A percentile compares a stretch with the other conserved stretches of the same genome.
Evolutionary conservation across 805 yeast genomes (phyloP).

Genomic region (Yamadazyma ubonensis): DNA sequence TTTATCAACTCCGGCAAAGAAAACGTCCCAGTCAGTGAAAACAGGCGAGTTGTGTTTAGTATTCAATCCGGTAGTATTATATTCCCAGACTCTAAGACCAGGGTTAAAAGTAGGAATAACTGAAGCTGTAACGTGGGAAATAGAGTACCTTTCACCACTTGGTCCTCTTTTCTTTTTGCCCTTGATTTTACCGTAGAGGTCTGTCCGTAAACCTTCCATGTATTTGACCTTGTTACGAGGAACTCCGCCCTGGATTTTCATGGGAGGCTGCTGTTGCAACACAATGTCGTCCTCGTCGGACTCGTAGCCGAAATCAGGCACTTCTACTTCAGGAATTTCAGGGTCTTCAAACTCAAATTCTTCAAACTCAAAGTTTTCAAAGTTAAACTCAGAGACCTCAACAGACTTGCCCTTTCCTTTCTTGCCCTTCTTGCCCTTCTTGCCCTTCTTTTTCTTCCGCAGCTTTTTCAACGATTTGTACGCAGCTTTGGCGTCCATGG

Average conservation of each 20-base stretch:
- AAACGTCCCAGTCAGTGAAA: constrained; percentile 54
- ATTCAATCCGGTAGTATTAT: constrained; percentile 62
- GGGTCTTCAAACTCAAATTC: constrained; percentile 1
- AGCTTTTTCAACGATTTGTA: constrained; percentile 47
- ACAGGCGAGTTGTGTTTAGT: background rate
- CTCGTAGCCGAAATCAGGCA: constrained; percentile 16
- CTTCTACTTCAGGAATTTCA: constrained; percentile 2
- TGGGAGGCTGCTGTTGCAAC: constrained; percentile 13
- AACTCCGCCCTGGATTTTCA: constrained; percentile 44
- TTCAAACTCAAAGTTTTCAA: background rate
- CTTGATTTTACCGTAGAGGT: constrained; percentile 50
- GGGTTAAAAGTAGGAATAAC: constrained; percentile 86
- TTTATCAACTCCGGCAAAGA: constrained; percentile 50
- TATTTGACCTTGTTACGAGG: constrained; percentile 67
- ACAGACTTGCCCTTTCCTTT: constrained; percentile 1
- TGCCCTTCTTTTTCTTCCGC: constrained; percentile 11
- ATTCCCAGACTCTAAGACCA: constrained; percentile 82
- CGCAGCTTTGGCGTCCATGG: constrained; percentile 69
- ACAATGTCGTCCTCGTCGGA: constrained; percentile 21
- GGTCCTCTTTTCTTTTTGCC: constrained; percentile 43
- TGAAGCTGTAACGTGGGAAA: constrained; percentile 69
- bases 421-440: constrained; percentile 3
- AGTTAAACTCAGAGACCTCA: constrained; percentile 9
- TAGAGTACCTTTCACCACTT: constrained; percentile 58
- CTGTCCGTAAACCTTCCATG: constrained; percentile 55